Evolutionary conservation across 805 yeast genomes (phyloP).

Genomic region (Wickerhamomyces chambardii): DNA sequence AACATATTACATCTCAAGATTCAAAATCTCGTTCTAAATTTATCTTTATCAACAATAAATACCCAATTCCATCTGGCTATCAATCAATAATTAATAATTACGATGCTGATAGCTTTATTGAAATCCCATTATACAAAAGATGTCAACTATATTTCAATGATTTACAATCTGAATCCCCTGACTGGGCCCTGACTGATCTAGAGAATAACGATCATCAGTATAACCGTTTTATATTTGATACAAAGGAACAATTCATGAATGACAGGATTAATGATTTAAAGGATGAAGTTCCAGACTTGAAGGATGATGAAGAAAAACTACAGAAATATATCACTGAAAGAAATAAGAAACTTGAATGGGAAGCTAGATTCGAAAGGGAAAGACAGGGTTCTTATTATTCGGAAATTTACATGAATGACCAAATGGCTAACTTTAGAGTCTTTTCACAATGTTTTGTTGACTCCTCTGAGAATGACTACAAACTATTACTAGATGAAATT

Average conservation of each 20-base stretch:
- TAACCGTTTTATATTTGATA: conserved; percentile 16
- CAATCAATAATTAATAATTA: conserved; percentile 4
- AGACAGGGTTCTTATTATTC: conserved; percentile 10
- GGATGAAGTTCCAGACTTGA: background rate
- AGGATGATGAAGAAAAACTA: conserved; percentile 5
- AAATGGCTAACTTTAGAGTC: conserved; percentile 16
- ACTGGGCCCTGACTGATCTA: conserved; percentile 14
- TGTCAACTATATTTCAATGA: conserved; percentile 12
- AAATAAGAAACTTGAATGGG: conserved; percentile 11
- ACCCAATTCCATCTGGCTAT: conserved; percentile 13
- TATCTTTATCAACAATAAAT: conserved; percentile 12
- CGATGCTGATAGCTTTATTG: conserved; percentile 8
- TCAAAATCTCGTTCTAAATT: no score
- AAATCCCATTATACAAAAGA: conserved; percentile 5
- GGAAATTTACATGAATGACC: conserved; percentile 14
- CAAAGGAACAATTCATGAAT: conserved; percentile 11
- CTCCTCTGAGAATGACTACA: background rate
- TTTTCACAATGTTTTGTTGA: conserved; percentile 17
- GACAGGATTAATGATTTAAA: conserved; percentile 8
- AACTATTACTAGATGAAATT: no score
- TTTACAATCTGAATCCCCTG: conserved; percentile 10
- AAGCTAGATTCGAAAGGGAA: conserved; percentile 4
- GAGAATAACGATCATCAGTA: conserved; percentile 9
- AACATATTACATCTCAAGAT: no score
- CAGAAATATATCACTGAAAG: conserved; percentile 4